Evolutionary conservation across 306 rosid species (phyloP).

Genomic region (Oemleria cerasiformis): DNA sequence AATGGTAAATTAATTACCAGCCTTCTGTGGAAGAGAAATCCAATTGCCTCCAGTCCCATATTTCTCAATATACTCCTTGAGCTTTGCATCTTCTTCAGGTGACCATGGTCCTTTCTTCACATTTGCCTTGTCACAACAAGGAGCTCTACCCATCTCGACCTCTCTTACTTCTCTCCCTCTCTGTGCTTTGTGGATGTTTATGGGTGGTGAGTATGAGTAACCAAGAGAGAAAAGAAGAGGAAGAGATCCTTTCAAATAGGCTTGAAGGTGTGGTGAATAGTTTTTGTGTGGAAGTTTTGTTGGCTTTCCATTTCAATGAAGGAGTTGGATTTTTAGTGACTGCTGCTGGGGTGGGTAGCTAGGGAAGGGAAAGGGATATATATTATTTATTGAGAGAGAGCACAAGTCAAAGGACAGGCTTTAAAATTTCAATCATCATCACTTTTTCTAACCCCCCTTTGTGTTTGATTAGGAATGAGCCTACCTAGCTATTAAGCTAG

Average conservation of each 20-base stretch:
- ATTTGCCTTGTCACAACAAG: conserved; percentile 90
- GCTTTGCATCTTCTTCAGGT: conserved; percentile 87
- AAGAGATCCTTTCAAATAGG: conserved; percentile 9
- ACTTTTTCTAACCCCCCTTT: conserved; percentile 15
- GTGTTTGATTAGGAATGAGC: conserved; percentile 22
- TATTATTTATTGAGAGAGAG: conserved; percentile 28
- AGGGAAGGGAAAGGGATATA: no score
- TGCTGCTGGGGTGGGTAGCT: background rate
- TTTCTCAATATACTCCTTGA: conserved; percentile 59
- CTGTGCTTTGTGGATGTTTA: background rate
- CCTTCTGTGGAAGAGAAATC: conserved; percentile 89
- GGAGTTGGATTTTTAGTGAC: conserved; percentile 22
- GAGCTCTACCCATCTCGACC: conserved; percentile 74
- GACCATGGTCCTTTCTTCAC: conserved; percentile 99
- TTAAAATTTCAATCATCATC: conserved; percentile 41
- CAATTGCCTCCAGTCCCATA: conserved; percentile 92
- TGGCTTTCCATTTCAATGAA: conserved; percentile 5
- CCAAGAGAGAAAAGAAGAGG: conserved; percentile 1
- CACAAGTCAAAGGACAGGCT: conserved; percentile 63
- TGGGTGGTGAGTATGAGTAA: background rate
- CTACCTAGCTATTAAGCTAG: background rate
- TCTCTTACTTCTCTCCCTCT: conserved; percentile 1
- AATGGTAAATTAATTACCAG: conserved; percentile 34
- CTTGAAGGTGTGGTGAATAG: background rate
- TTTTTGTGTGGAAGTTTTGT: background rate